Evolutionary conservation across 768 basidiomycete species (phyloP).

Genomic region (Pleurotus sapidus): DNA sequence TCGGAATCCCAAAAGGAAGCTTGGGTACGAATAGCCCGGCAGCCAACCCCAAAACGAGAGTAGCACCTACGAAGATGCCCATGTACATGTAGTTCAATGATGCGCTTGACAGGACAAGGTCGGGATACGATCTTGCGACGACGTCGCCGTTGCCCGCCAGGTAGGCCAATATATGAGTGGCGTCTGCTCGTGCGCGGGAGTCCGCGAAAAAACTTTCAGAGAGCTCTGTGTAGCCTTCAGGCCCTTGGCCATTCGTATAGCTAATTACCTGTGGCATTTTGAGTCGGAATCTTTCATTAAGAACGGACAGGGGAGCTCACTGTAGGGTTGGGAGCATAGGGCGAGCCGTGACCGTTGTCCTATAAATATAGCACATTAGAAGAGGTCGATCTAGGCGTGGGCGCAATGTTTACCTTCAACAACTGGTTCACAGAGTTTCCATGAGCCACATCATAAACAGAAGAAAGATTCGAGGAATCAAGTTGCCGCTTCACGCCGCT

Average conservation of each 20-base stretch:
- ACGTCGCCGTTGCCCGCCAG: constrained; percentile 34
- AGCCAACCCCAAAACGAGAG: background rate
- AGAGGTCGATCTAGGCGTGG: background rate
- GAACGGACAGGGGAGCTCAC: constrained; percentile 16
- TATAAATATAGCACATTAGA: constrained; percentile 7
- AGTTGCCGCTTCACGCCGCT: constrained; percentile 20
- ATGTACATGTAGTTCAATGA: constrained; percentile 4
- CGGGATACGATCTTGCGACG: constrained; percentile 34
- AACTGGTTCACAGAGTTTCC: constrained; percentile 36
- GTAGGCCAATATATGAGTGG: constrained; percentile 38
- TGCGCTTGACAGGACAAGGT: constrained; percentile 19
- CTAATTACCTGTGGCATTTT: constrained; percentile 28
- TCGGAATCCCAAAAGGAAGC: background rate
- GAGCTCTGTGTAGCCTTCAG: constrained; percentile 35
- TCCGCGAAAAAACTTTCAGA: constrained; percentile 27
- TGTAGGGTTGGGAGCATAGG: constrained; percentile 37
- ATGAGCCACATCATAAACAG: constrained; percentile 29
- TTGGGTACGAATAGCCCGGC: constrained; percentile 1
- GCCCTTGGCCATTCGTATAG: constrained; percentile 33
- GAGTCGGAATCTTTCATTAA: background rate
- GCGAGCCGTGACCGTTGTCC: constrained; percentile 36
- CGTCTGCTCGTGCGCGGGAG: constrained; percentile 33
- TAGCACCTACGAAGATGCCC: background rate
- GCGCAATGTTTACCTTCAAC: constrained; percentile 21
- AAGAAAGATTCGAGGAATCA: constrained; percentile 24